Conservation (phyloP, 352 stramenopile species). For the Phytophthora agathidicida region DNA sequence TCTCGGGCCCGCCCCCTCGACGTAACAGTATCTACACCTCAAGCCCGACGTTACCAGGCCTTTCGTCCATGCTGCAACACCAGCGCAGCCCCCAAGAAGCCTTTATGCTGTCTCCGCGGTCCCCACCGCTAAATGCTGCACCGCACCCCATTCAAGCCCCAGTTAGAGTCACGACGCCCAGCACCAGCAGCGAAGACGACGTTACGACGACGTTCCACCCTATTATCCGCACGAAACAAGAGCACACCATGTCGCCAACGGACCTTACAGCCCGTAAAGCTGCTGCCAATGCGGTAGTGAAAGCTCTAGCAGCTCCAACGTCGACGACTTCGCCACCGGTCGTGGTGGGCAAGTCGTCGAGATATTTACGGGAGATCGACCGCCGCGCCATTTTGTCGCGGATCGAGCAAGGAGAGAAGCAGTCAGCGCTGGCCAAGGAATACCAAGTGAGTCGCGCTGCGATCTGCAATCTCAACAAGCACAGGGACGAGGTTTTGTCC, state of each 20-base stretch:
- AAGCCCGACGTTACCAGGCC: constrained; percentile 25
- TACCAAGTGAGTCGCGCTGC: constrained; percentile 65
- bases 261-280: not conserved
- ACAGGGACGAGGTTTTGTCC: constrained; percentile 52
- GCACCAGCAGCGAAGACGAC: constrained; percentile 17
- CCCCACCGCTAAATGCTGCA: not conserved
- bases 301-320: constrained; percentile 3
- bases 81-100: constrained; percentile 11
- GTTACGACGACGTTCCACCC: not conserved
- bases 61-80: constrained; percentile 32
- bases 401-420: constrained; percentile 62
- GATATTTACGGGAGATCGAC: constrained; percentile 71
- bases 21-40: not conserved
- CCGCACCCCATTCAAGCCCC: not conserved
- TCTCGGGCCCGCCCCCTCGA: constrained; percentile 3
- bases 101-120: constrained; percentile 12
- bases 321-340: not conserved
- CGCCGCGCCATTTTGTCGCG: constrained; percentile 57
- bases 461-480: constrained; percentile 74
- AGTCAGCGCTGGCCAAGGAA: constrained; percentile 67
- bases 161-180: constrained; percentile 3
- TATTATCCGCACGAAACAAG: no score
- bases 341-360: constrained; percentile 40
- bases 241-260: not conserved
- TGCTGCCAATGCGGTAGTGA: not conserved